Evolutionary conservation across 176 grass and related monocot genomes (phyloP).

Genomic region (Juncus effusus): DNA sequence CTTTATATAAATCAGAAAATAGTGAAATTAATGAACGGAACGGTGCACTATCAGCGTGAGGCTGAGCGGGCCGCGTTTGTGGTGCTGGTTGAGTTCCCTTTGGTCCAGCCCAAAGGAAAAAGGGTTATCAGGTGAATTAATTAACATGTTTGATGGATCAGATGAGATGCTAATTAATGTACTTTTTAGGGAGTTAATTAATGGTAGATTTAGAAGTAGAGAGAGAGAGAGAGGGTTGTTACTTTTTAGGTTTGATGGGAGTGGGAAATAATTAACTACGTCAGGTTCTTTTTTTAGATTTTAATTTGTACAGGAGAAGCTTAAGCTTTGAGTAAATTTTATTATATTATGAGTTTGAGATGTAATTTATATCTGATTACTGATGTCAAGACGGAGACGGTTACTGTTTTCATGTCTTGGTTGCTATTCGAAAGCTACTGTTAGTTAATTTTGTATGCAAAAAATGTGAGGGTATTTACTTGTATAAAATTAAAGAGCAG

Average conservation of each 20-base stretch:
- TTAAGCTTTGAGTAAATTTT: too few species aligned
- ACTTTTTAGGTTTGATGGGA: too few species aligned
- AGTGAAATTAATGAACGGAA: conserved; percentile 82
- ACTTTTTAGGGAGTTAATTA: not conserved
- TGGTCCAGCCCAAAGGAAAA: conserved; percentile 48
- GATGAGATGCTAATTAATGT: conserved; percentile 13
- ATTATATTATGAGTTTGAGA: too few species aligned
- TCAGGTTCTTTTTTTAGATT: too few species aligned
- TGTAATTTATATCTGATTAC: too few species aligned
- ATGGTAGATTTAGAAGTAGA: too few species aligned
- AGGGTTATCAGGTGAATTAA: conserved; percentile 42
- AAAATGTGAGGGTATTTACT: too few species aligned
- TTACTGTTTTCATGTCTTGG: not conserved
- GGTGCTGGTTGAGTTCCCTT: conserved; percentile 68
- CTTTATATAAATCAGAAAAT: conserved; percentile 85
- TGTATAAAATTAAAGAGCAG: too few species aligned
- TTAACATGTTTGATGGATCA: conserved; percentile 1
- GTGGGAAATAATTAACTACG: too few species aligned
- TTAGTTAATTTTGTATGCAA: not conserved
- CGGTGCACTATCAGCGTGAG: conserved; percentile 79
- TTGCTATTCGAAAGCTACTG: conserved; percentile 11
- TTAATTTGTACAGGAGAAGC: too few species aligned
- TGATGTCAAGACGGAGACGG: too few species aligned
- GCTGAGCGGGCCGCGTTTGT: conserved; percentile 71
- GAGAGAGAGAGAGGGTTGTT: too few species aligned